Percentiles rank a stretch among this genome's conserved stretches.
phyloP scores from a whole-genome alignment of 768 basidiomycete species.

The Gymnopilus junonius region DNA sequence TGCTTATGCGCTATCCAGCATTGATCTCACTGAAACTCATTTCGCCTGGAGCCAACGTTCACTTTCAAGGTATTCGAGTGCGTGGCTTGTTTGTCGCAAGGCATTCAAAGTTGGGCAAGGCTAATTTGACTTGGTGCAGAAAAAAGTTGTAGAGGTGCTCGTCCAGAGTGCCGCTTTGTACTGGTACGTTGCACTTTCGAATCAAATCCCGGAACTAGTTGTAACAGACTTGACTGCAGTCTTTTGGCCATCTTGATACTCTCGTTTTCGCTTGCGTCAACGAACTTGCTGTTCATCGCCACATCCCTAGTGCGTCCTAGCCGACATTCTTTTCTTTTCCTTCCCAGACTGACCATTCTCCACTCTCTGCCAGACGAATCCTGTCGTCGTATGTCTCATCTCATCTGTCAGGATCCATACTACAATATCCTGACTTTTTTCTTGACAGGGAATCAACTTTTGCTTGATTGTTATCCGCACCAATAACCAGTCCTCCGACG shows the following conservation, averaged over 20 bases:
- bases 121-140: neutral
- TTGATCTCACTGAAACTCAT: neutral
- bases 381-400: neutral
- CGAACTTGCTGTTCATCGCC: neutral
- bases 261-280: neutral
- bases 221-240: neutral
- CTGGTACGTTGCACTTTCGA: neutral
- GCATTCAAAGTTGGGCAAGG: too few relatives aligned
- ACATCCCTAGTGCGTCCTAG: neutral
- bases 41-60: neutral
- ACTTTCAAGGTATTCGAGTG: neutral
- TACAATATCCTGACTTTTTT: neutral
- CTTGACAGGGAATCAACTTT: neutral
- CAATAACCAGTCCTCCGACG: neutral
- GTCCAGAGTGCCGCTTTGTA: neutral
- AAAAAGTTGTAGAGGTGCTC: neutral
- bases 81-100: neutral
- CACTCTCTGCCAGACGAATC: neutral
- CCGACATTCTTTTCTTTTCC: neutral
- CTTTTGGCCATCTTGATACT: neutral
- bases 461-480: constrained; percentile 1
- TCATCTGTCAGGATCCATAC: too few relatives aligned
- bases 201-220: neutral
- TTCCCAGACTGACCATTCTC: neutral
- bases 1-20: neutral